phyloP scores from a whole-genome alignment of 1,284 basidiomycete species.

The Malassezia brasiliensis region DNA sequence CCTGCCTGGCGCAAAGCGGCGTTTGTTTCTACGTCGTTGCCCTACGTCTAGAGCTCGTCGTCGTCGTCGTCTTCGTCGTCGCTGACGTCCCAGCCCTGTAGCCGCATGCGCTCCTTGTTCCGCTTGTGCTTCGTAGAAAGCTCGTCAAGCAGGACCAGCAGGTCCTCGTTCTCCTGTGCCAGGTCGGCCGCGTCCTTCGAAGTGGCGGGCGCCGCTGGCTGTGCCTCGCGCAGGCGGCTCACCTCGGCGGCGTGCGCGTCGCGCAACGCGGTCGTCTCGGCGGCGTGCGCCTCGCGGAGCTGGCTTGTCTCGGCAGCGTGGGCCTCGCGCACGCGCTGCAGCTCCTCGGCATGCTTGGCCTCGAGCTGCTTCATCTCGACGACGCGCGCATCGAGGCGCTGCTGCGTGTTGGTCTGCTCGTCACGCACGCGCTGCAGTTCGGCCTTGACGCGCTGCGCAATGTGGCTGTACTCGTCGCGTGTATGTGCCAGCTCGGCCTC shows the following conservation, averaged over 20 bases:
- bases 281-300: background rate
- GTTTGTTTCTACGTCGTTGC: background rate
- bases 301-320: background rate
- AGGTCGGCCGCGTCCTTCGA: conserved; percentile 27
- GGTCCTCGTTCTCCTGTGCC: conserved; percentile 86
- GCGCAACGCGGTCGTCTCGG: background rate
- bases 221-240: background rate
- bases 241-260: background rate
- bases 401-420: background rate
- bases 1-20: background rate
- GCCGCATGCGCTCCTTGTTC: conserved; percentile 68
- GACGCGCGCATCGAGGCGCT: background rate
- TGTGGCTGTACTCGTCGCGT: background rate
- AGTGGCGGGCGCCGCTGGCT: background rate
- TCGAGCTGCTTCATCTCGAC: background rate
- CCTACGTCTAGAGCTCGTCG: conserved; percentile 52
- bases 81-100: conserved; percentile 65
- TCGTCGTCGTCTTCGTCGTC: conserved; percentile 65
- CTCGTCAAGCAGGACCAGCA: conserved; percentile 87
- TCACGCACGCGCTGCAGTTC: background rate
- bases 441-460: background rate
- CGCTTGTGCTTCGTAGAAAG: conserved; percentile 68
- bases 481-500: background rate
- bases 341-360: background rate
- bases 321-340: background rate